Conservation (phyloP, 768 basidiomycete species). For the Serendipita sp. region DNA sequence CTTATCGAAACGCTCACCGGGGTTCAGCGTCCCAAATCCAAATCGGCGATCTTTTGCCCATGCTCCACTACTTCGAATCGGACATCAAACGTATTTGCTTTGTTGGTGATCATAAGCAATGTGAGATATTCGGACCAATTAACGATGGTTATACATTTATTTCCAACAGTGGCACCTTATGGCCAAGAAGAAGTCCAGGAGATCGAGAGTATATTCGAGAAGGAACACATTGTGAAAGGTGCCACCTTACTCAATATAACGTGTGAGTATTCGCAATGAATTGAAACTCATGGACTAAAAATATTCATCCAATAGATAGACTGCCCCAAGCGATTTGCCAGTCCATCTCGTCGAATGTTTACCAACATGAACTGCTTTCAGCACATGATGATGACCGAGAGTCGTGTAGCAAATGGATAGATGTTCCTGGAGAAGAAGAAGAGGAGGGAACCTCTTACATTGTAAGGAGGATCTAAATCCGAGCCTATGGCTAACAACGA, state of each 20-base stretch:
- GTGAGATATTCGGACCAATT: slow-evolving; percentile 19
- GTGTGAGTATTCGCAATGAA: slow-evolving; percentile 31
- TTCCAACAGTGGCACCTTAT: slow-evolving; percentile 52
- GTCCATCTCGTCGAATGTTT: slow-evolving; percentile 54
- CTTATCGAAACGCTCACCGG: not conserved
- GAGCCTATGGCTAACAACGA: not conserved
- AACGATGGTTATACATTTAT: not conserved
- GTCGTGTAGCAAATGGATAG: slow-evolving; percentile 51
- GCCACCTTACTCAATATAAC: slow-evolving; percentile 53
- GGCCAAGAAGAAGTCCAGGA: slow-evolving; percentile 52
- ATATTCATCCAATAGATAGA: slow-evolving; percentile 34
- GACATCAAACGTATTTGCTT: slow-evolving; percentile 24
- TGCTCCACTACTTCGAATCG: not conserved
- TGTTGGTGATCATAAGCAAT: slow-evolving; percentile 39
- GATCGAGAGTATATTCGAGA: slow-evolving; percentile 64
- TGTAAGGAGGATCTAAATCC: slow-evolving; percentile 18
- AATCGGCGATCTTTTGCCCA: not conserved
- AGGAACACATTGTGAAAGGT: slow-evolving; percentile 36
- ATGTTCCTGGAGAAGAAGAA: slow-evolving; percentile 32
- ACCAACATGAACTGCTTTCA: slow-evolving; percentile 45
- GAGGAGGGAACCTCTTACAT: slow-evolving; percentile 28
- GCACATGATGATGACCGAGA: slow-evolving; percentile 22
- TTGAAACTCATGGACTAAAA: not conserved
- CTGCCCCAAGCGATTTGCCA: slow-evolving; percentile 70
- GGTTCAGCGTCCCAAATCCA: not conserved